Conservation (phyloP, 2,329 filamentous ascomycete genomes). For the Orbilia quercus region DNA sequence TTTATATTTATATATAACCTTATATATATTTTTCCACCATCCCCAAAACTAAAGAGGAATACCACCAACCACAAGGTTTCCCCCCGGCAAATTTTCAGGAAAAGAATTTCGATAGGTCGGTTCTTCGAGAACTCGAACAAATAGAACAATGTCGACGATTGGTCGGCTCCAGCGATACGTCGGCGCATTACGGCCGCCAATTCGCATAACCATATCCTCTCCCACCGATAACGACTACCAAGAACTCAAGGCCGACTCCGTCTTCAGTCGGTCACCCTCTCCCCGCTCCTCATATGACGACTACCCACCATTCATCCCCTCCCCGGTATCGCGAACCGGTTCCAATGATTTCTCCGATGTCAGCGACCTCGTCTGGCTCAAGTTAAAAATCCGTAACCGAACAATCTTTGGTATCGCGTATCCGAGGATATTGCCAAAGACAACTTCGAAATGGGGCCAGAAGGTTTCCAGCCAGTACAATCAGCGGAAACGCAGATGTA, state of each 20-base stretch:
- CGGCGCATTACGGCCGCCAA: conserved; percentile 37
- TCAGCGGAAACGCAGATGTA: conserved; percentile 45
- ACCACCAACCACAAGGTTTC: conserved; percentile 7
- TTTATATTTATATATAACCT: conserved; percentile 7
- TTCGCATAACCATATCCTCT: conserved; percentile 42
- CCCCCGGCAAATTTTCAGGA: conserved; percentile 8
- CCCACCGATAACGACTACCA: conserved; percentile 50
- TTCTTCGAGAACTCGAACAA: conserved; percentile 6
- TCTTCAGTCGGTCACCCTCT: conserved; percentile 33
- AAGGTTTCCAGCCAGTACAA: conserved; percentile 15
- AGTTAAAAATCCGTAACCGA: conserved; percentile 43
- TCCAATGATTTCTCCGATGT: conserved; percentile 44
- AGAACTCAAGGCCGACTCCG: conserved; percentile 45
- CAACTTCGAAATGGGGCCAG: conserved; percentile 31
- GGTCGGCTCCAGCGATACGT: conserved; percentile 50
- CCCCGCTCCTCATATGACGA: conserved; percentile 46
- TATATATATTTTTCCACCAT: not conserved
- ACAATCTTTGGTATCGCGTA: conserved; percentile 41
- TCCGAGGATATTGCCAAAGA: conserved; percentile 28
- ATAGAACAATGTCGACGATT: conserved; percentile 50
- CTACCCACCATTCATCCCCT: conserved; percentile 41
- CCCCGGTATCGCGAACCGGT: conserved; percentile 28
- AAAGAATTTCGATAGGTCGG: conserved; percentile 9
- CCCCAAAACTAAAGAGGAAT: not conserved
- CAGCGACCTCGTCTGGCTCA: conserved; percentile 43